A percentile compares a stretch with the other conserved stretches of the same genome.
Evolutionary conservation across 805 yeast species (phyloP).

Genomic region (Yamadazyma philogaea): DNA sequence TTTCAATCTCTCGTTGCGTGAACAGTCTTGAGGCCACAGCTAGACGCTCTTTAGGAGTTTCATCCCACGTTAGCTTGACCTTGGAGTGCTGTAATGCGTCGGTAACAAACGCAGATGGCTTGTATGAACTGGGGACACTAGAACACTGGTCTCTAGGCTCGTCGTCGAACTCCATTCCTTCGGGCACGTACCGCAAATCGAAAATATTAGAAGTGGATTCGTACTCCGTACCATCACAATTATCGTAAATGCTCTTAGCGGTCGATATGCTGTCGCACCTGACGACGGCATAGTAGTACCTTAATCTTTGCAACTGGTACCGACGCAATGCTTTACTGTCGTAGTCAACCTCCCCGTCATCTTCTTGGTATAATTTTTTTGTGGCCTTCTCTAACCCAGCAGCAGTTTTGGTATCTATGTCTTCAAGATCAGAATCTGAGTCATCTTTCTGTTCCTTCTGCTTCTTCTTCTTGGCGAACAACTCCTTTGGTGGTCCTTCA

Average conservation of each 20-base stretch:
- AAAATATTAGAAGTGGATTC: slow-evolving; percentile 94
- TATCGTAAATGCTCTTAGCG: slow-evolving; percentile 72
- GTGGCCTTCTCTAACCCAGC: slow-evolving; percentile 57
- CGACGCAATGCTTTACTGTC: slow-evolving; percentile 80
- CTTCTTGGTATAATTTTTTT: slow-evolving; percentile 73
- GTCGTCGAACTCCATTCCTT: slow-evolving; percentile 78
- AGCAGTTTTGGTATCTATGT: slow-evolving; percentile 45
- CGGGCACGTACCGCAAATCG: slow-evolving; percentile 90
- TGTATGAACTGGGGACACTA: slow-evolving; percentile 71
- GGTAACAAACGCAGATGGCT: slow-evolving; percentile 80
- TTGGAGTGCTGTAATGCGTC: slow-evolving; percentile 96
- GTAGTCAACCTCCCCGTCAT: slow-evolving; percentile 77
- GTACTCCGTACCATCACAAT: slow-evolving; percentile 92
- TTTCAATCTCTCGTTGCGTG: slow-evolving; percentile 82
- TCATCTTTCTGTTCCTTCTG: slow-evolving; percentile 22
- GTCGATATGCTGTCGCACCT: slow-evolving; percentile 72
- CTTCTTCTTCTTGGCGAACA: slow-evolving; percentile 53
- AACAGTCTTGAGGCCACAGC: slow-evolving; percentile 77
- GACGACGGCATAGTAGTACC: slow-evolving; percentile 91
- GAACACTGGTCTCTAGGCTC: slow-evolving; percentile 72
- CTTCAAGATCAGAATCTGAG: slow-evolving; percentile 35
- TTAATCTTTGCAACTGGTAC: slow-evolving; percentile 87
- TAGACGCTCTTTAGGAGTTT: slow-evolving; percentile 87
- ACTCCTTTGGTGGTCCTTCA: slow-evolving; percentile 89
- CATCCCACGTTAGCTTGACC: slow-evolving; percentile 97